A percentile compares a stretch with the other conserved stretches of the same genome.
These are phyloP conservation scores for Alternaria sp. DNA, from an alignment of 2,329 filamentous ascomycete species.

Conservation along the genomic window DNA sequence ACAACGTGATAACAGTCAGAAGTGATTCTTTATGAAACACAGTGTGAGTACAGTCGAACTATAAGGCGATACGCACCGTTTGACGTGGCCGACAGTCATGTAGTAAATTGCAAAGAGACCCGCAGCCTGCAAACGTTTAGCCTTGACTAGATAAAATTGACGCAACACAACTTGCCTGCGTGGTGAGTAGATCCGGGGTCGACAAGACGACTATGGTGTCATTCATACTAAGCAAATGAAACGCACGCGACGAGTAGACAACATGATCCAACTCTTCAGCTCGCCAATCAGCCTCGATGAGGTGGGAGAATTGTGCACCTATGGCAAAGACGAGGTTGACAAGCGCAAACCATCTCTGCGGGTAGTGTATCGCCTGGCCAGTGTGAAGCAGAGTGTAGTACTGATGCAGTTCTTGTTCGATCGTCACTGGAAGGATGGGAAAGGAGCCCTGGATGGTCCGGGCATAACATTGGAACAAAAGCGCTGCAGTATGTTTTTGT, in stretches of 20 bases:
- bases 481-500: conserved; percentile 23
- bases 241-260: conserved; percentile 41
- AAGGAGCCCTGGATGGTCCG: conserved; percentile 37
- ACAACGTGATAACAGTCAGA: no score
- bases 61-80: background rate
- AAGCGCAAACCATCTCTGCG: conserved; percentile 43
- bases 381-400: conserved; percentile 16
- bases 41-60: no score
- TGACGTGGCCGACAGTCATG: conserved; percentile 47
- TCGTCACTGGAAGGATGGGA: conserved; percentile 27
- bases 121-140: conserved; percentile 16
- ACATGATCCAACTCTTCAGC: conserved; percentile 37
- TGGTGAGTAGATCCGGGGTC: conserved; percentile 25
- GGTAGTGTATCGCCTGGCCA: conserved; percentile 7
- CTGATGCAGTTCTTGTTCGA: conserved; percentile 15
- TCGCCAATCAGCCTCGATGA: conserved; percentile 32
- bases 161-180: conserved; percentile 20
- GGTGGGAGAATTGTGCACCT: conserved; percentile 44
- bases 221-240: conserved; percentile 21
- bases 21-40: no score
- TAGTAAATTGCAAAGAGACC: conserved; percentile 50
- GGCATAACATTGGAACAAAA: conserved; percentile 42
- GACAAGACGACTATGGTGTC: conserved; percentile 36
- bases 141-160: conserved; percentile 12
- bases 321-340: conserved; percentile 54